Evolutionary conservation across 306 rosid genomes (phyloP), one percentile per base, ranked within the genome.

Genomic region (Pyrus bretschneideri): DNA sequence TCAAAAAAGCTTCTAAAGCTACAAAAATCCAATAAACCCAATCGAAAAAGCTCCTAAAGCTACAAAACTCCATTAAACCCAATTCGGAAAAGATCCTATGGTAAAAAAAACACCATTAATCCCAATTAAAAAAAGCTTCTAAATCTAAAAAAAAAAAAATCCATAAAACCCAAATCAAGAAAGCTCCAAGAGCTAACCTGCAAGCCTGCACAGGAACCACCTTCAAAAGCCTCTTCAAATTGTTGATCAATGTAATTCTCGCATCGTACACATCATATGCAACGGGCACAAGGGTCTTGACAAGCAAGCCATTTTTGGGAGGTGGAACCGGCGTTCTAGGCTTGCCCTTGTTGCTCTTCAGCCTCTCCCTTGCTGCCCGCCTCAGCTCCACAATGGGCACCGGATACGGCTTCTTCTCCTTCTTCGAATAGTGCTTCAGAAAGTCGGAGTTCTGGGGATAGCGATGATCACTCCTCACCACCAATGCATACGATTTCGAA

Each of bases 341-440:
- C 84, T 62, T 76, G 75, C 87, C 89, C 83, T 78, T 89, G 66
- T 80, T 88, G 79, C 84, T 91, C 89, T 95, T 91, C 69, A 86
- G 21, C 87, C 98, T 89, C 90, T 95, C 96, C 83, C 97, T 88
- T n/a, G 98, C 97, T 27, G 92, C 96, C 67, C 99, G 92, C 69
- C 97, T 90, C 87, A 95, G 81, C 76, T 91, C 96, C 75, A 95
- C 82, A 49, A 95, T 73, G 44, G 99, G 97, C n/a, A 49, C 69
- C 22, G 99, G 97, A 80, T 87, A 95, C 42, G 99, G 97, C 76
- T 95, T 95, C 81, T 90, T 92, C 88, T 92, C 99, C 76, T 84
- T 90, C 72, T 76, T 95, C 3, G 97, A 85, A 85, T 90, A 92
- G 58, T 80, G 79, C 54, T 79, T 85, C 8, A 92, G 97, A 45